Percentiles rank a stretch among this genome's conserved stretches.
Evolutionary conservation across 257 asterid genomes (phyloP).

Genomic region (Apocynum venetum): DNA sequence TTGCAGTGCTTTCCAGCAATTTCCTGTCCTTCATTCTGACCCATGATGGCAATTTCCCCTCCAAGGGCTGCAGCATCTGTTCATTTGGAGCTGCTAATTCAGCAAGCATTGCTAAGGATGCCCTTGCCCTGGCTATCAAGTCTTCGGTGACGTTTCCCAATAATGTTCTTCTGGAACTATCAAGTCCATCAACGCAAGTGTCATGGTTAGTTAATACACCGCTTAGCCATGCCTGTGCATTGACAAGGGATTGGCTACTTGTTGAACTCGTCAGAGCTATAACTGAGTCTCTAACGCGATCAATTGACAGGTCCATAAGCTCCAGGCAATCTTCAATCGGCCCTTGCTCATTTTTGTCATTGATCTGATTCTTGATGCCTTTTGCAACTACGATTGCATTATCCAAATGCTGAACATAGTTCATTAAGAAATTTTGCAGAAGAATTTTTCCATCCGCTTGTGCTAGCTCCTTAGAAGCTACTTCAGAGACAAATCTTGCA

Average conservation of each 20-base stretch:
- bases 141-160: conserved; percentile 18
- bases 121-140: conserved; percentile 33
- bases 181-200: conserved; percentile 47
- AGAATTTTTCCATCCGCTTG: not conserved
- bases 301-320: conserved; percentile 37
- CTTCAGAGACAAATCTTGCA: conserved; percentile 22
- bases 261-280: conserved; percentile 18
- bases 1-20: conserved; percentile 24
- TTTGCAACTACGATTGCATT: conserved; percentile 7
- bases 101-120: conserved; percentile 35
- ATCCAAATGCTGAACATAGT: conserved; percentile 25
- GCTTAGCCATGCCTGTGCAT: conserved; percentile 46
- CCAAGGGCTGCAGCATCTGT: not conserved
- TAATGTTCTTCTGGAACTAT: not conserved
- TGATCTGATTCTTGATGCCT: conserved; percentile 15
- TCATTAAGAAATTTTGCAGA: conserved; percentile 24
- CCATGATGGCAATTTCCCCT: conserved; percentile 41
- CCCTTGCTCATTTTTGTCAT: conserved; percentile 20
- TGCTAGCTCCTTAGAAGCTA: conserved; percentile 4
- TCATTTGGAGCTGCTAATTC: conserved; percentile 3
- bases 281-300: conserved; percentile 32
- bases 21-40: conserved; percentile 29
- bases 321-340: conserved; percentile 45
- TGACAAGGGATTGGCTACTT: conserved; percentile 9
- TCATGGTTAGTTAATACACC: conserved; percentile 48